Evolutionary conservation across 495 filamentous ascomycete genomes (phyloP), one percentile per base, ranked within the genome.

Genomic region (Penicillium egyptiacum): DNA sequence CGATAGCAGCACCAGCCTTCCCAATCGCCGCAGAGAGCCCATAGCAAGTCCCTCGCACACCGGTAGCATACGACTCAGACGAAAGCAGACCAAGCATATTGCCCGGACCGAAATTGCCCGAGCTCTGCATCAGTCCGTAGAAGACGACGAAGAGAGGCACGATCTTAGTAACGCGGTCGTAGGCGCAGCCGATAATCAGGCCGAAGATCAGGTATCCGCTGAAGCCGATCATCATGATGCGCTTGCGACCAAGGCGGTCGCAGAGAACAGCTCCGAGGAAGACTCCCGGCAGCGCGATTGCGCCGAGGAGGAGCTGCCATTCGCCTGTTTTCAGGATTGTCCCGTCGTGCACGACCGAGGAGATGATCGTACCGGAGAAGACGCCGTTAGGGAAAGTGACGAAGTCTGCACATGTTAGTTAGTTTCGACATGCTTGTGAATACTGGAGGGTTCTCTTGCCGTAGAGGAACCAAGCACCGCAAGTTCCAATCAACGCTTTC

Each of bases 211-310:
- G 62, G 22, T 81, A 80, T n/a, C 78, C 76, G 23, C 63, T 70
- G 57, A 81, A 83, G 2, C 79, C 80, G 10, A 83, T 59, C 75
- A 81, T 81, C 78, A 81, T 81, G n/a, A 75, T 75, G 4, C 72
- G 67, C 50, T 80, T 79, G 0, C 80, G 72, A 5, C 80, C 80
- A 17, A 81, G 57, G 3, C 60, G 55, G 44, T 81, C 72, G 51
- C 76, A 80, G 1, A 82, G 71, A 17, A 62, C 59, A 0, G 79
- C 80, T 9, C 80, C 80, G 53, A 83, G 60, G 56, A 82, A 72
- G 16, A 80, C 78, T 9, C 80, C 80, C 0, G 80, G 80, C 0
- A 83, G 61, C 10, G 75, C 58, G 25, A 82, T 63, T 20, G 69
- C 63, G 20, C 72, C 76, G 10, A 82, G 74, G 2, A 82, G 70